These are phyloP conservation scores for Euphorbia celastroides DNA, from an alignment of 441 rosid genomes.

Conservation along the genomic window DNA sequence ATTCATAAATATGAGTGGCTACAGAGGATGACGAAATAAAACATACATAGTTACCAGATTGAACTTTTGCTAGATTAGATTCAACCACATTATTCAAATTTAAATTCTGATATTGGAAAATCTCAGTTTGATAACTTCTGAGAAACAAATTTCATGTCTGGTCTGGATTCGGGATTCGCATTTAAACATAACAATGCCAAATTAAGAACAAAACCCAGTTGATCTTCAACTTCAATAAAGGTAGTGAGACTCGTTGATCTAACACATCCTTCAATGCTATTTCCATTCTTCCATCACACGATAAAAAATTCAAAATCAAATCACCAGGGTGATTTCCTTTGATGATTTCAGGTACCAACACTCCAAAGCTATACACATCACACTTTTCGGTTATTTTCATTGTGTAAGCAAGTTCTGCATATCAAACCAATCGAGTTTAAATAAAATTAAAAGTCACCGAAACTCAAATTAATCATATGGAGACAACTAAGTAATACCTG, in stretches of 20 bases:
- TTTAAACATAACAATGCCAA: constrained; percentile 19
- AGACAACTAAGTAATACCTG: not conserved
- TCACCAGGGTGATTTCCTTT: constrained; percentile 32
- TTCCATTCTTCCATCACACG: not conserved
- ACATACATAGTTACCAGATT: too few species aligned
- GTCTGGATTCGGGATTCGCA: constrained; percentile 22
- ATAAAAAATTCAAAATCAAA: not conserved
- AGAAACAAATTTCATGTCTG: constrained; percentile 24
- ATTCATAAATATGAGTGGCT: too few species aligned
- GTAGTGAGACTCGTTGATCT: constrained; percentile 24
- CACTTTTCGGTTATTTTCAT: constrained; percentile 32
- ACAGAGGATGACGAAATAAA: too few species aligned
- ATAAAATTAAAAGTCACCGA: too few species aligned
- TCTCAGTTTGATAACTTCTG: not conserved
- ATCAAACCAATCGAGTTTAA: too few species aligned
- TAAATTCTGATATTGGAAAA: not conserved
- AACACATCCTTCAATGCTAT: constrained; percentile 14
- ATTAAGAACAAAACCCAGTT: constrained; percentile 12
- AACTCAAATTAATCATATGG: not conserved
- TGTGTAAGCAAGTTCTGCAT: constrained; percentile 34
- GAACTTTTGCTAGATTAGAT: too few species aligned
- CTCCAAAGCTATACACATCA: constrained; percentile 40
- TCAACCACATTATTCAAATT: too few species aligned
- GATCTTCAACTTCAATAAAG: constrained; percentile 5
- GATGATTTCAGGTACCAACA: constrained; percentile 27